A percentile compares a stretch with the other conserved stretches of the same genome.
phyloP scores from a whole-genome alignment of 768 basidiomycete genomes.

The Mycena rebaudengoi region DNA sequence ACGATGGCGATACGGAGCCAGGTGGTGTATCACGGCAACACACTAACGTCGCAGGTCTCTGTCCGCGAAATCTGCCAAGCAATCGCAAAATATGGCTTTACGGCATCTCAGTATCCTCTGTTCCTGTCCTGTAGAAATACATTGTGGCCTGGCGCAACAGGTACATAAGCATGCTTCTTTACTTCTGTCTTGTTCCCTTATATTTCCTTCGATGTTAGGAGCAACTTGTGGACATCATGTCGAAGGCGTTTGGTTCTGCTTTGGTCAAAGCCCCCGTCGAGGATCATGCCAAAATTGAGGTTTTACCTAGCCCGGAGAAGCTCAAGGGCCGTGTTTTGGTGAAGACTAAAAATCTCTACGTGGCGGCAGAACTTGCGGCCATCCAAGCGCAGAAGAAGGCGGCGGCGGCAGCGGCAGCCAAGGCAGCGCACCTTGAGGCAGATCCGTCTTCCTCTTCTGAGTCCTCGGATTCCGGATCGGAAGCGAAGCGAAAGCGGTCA shows the following conservation, averaged over 20 bases:
- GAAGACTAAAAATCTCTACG: constrained; percentile 87
- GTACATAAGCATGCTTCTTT: too few relatives aligned
- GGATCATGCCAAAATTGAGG: constrained; percentile 53
- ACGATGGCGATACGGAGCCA: constrained; percentile 89
- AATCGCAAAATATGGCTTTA: constrained; percentile 92
- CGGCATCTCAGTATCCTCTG: constrained; percentile 92
- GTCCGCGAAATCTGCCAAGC: constrained; percentile 86
- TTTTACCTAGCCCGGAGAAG: constrained; percentile 85
- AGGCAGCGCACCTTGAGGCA: constrained; percentile 33
- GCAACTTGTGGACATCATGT: constrained; percentile 59
- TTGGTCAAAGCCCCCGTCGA: constrained; percentile 50
- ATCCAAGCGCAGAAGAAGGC: constrained; percentile 48
- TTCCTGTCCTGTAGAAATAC: constrained; percentile 96
- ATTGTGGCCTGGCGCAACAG: constrained; percentile 73
- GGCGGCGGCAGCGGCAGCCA: constrained; percentile 24
- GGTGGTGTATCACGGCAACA: constrained; percentile 90
- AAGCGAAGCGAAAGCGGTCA: constrained; percentile 20
- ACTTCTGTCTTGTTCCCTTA: too few relatives aligned
- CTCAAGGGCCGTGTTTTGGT: constrained; percentile 82
- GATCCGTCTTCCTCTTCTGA: constrained; percentile 31
- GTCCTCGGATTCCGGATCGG: constrained; percentile 36
- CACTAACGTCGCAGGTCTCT: constrained; percentile 86
- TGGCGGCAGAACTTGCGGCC: constrained; percentile 65
- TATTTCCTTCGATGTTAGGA: too few relatives aligned
- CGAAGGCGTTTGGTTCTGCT: constrained; percentile 53